A percentile compares a stretch with the other conserved stretches of the same genome.
phyloP scores from a whole-genome alignment of 1,139 yeast species.

The Geotrichum histeridarum region DNA sequence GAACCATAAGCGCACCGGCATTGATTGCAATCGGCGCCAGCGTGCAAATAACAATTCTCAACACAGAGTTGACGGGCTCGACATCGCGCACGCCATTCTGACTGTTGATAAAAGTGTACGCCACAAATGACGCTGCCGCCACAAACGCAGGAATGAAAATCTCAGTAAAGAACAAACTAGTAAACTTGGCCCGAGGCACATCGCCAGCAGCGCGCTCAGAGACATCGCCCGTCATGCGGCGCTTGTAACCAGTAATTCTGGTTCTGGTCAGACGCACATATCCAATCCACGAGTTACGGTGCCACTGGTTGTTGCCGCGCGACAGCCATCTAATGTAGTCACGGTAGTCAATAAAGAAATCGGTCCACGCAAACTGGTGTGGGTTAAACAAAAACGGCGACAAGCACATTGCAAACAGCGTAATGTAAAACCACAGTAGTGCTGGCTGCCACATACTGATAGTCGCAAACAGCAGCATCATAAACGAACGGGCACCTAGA shows the following conservation, averaged over 20 bases:
- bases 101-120: constrained; percentile 89
- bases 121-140: constrained; percentile 87
- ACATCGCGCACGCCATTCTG: constrained; percentile 81
- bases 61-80: constrained; percentile 64
- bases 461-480: constrained; percentile 87
- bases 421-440: constrained; percentile 97
- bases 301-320: constrained; percentile 98
- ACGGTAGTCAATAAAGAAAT: constrained; percentile 96
- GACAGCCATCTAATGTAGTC: constrained; percentile 98
- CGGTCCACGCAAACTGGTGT: constrained; percentile 98
- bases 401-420: constrained; percentile 80
- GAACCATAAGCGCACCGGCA: constrained; percentile 59
- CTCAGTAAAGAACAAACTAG: constrained; percentile 81
- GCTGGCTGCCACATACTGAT: constrained; percentile 97
- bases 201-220: constrained; percentile 95
- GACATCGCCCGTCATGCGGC: constrained; percentile 76
- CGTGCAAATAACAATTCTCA: constrained; percentile 83
- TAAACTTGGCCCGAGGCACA: constrained; percentile 87
- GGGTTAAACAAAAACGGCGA: constrained; percentile 97
- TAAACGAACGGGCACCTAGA: constrained; percentile 87
- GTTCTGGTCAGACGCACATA: constrained; percentile 93
- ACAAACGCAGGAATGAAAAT: constrained; percentile 75
- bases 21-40: constrained; percentile 89
- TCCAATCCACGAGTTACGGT: constrained; percentile 99
- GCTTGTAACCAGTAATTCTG: constrained; percentile 95